Conservation (phyloP, 805 yeast genomes). For the Isabelozyma gotoi region DNA sequence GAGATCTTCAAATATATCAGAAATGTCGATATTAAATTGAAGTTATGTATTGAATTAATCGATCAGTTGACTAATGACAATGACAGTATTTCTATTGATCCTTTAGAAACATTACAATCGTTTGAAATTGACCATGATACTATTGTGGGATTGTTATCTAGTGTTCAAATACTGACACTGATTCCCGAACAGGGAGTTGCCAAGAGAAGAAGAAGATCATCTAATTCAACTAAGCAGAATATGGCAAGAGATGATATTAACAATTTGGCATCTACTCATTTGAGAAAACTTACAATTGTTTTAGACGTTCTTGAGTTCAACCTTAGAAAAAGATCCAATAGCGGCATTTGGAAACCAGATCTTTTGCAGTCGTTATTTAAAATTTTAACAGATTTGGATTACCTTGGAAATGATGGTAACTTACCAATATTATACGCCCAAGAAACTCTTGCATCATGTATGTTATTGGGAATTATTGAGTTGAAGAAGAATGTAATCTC, state of each 20-base stretch:
- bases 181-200: conserved; percentile 52
- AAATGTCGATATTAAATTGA: conserved; percentile 53
- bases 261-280: conserved; percentile 72
- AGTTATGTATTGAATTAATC: conserved; percentile 48
- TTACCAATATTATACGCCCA: conserved; percentile 89
- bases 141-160: conserved; percentile 58
- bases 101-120: conserved; percentile 50
- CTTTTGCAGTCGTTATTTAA: conserved; percentile 56
- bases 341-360: conserved; percentile 38
- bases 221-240: conserved; percentile 74
- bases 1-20: conserved; percentile 56
- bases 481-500: conserved; percentile 35
- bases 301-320: conserved; percentile 72
- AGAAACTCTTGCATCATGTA: conserved; percentile 84
- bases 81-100: conserved; percentile 28
- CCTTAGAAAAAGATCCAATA: conserved; percentile 30
- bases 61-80: conserved; percentile 54
- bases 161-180: conserved; percentile 54
- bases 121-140: conserved; percentile 54
- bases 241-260: conserved; percentile 70
- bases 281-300: conserved; percentile 73
- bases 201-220: conserved; percentile 80
- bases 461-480: conserved; percentile 64
- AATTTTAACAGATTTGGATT: conserved; percentile 70
- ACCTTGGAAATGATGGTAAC: conserved; percentile 87